A percentile compares a stretch with the other conserved stretches of the same genome.
These are phyloP conservation scores for Euphorbia schlechtendalii DNA, from an alignment of 441 rosid genomes.

Conservation along the genomic window DNA sequence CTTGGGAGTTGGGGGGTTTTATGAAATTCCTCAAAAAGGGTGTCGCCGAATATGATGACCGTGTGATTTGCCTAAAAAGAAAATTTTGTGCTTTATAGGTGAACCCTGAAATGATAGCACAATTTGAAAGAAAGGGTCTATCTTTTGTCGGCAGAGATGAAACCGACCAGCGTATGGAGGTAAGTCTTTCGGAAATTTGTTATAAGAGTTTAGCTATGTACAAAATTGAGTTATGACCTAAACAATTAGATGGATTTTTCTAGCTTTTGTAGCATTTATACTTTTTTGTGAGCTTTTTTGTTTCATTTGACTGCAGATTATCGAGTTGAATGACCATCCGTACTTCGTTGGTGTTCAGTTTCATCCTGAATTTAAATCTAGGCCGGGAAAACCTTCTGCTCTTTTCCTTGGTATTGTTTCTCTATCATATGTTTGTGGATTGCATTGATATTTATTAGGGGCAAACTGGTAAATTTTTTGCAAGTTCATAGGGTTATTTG, in stretches of 20 bases:
- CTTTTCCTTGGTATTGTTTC: constrained; percentile 55
- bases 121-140: constrained; percentile 69
- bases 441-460: no score
- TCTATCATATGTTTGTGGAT: not conserved
- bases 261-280: not conserved
- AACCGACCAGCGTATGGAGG: constrained; percentile 84
- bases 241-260: constrained; percentile 4
- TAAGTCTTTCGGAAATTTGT: constrained; percentile 17
- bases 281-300: constrained; percentile 15
- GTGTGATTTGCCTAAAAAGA: not conserved
- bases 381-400: constrained; percentile 89
- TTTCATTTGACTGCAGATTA: constrained; percentile 41
- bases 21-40: no score
- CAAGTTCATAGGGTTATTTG: no score
- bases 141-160: constrained; percentile 82
- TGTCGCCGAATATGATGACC: not conserved
- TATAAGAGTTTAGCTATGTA: not conserved
- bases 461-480: no score
- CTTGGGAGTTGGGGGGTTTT: no score
- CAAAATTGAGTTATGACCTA: not conserved
- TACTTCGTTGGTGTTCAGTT: constrained; percentile 81
- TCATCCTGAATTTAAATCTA: constrained; percentile 93
- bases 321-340: constrained; percentile 68
- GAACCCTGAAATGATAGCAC: constrained; percentile 63
- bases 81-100: constrained; percentile 37